These are phyloP conservation scores for Immersiporthe knoxdaviesiana DNA, from an alignment of 2,329 filamentous ascomycete species.

Conservation along the genomic window DNA sequence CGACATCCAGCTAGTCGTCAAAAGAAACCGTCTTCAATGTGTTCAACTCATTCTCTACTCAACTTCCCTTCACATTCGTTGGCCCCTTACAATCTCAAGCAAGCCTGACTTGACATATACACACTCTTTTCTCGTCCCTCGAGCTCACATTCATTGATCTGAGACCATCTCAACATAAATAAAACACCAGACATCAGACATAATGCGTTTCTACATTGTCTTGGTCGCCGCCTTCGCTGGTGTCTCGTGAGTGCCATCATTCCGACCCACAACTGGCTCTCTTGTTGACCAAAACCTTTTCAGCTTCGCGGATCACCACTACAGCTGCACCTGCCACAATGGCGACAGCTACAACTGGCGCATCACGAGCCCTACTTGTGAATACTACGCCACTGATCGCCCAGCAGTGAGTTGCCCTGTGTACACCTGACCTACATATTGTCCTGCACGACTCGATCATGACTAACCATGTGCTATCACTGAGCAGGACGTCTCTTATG, in stretches of 20 bases:
- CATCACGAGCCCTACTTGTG: constrained; percentile 32
- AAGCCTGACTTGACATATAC: background rate
- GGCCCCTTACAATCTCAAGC: background rate
- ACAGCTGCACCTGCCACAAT: constrained; percentile 33
- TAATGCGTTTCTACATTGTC: constrained; percentile 20
- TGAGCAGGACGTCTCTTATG: constrained; percentile 28
- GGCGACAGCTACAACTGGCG: constrained; percentile 35
- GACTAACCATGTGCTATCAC: background rate
- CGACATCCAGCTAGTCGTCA: background rate
- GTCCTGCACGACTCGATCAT: background rate
- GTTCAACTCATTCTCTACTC: background rate
- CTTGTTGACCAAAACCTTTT: background rate
- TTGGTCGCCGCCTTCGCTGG: constrained; percentile 24
- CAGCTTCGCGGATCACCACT: constrained; percentile 34
- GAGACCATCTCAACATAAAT: background rate
- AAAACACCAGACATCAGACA: background rate
- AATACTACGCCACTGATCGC: constrained; percentile 27
- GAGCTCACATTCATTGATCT: background rate
- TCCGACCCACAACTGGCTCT: background rate
- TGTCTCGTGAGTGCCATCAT: constrained; percentile 15
- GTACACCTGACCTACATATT: background rate
- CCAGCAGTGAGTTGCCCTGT: constrained; percentile 13
- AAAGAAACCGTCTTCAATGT: background rate
- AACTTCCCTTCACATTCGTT: background rate
- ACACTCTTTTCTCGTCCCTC: background rate